Evolutionary conservation across 805 yeast genomes (phyloP).

Genomic region (Clavispora fructus): DNA sequence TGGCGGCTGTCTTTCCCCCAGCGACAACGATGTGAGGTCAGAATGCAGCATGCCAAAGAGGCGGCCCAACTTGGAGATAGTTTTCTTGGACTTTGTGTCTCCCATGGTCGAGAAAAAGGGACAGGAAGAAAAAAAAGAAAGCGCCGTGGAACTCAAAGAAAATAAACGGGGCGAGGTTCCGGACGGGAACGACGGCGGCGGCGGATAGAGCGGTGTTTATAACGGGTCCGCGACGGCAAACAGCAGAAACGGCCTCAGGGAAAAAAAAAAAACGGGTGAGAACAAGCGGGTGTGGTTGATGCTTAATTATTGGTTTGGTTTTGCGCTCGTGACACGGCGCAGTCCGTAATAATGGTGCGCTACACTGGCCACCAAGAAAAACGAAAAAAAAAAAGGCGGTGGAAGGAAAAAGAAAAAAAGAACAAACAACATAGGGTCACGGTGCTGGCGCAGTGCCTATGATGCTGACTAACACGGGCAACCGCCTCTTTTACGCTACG

Average conservation of each 20-base stretch:
- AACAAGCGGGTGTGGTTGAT: not conserved
- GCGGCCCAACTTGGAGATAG: constrained; percentile 20
- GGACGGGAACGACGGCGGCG: not conserved
- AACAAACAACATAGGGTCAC: too few relatives aligned
- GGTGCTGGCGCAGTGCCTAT: too few relatives aligned
- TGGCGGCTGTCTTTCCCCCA: not conserved
- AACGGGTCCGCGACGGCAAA: not conserved
- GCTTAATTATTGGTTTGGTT: not conserved
- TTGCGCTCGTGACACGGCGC: not conserved
- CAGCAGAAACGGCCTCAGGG: not conserved
- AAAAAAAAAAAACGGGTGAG: not conserved
- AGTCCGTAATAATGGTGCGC: not conserved
- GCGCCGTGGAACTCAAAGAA: not conserved
- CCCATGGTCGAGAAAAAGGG: constrained; percentile 10
- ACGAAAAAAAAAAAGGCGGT: too few relatives aligned
- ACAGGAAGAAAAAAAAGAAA: not conserved
- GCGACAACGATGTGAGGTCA: constrained; percentile 6
- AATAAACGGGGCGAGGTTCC: not conserved
- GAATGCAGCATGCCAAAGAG: constrained; percentile 22
- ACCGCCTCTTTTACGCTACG: too few relatives aligned
- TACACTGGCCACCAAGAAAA: not conserved
- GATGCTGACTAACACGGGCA: too few relatives aligned
- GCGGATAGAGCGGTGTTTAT: not conserved
- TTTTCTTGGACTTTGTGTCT: constrained; percentile 19
- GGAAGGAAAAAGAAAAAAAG: too few relatives aligned